Evolutionary conservation across 768 basidiomycete genomes (phyloP).

Genomic region (Hygrocybe punicea): DNA sequence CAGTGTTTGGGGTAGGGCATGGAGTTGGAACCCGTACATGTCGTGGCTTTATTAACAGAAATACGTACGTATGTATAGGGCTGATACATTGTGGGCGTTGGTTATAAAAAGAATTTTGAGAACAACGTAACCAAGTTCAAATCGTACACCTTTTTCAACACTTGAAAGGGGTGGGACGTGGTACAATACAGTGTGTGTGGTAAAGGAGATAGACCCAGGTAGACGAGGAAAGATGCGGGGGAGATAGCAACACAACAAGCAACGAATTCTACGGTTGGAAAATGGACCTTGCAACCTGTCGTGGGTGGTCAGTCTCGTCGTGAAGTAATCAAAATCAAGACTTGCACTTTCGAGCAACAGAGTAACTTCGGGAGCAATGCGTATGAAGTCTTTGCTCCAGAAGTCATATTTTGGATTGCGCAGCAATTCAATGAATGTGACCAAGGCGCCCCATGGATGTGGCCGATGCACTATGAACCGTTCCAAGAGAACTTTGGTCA

Average conservation of each 20-base stretch:
- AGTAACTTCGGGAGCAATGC: slow-evolving; percentile 81
- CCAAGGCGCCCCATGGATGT: slow-evolving; percentile 93
- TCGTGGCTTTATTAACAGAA: slow-evolving; percentile 43
- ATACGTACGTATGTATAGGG: neutral
- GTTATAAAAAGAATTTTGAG: slow-evolving; percentile 6
- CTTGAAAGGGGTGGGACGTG: slow-evolving; percentile 52
- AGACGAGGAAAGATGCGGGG: slow-evolving; percentile 71
- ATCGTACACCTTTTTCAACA: slow-evolving; percentile 44
- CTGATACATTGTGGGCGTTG: slow-evolving; percentile 3
- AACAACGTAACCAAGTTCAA: slow-evolving; percentile 8
- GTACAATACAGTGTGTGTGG: slow-evolving; percentile 83
- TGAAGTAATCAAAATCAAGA: slow-evolving; percentile 12
- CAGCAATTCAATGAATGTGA: slow-evolving; percentile 91
- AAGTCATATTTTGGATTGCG: slow-evolving; percentile 88
- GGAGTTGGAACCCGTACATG: slow-evolving; percentile 47
- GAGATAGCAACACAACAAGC: slow-evolving; percentile 71
- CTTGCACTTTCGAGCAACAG: slow-evolving; percentile 80
- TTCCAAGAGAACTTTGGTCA: slow-evolving; percentile 88
- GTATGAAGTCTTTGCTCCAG: slow-evolving; percentile 85
- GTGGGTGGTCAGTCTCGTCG: neutral
- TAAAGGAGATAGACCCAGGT: slow-evolving; percentile 42
- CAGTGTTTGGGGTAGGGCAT: slow-evolving; percentile 37
- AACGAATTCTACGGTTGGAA: slow-evolving; percentile 71
- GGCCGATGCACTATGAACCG: slow-evolving; percentile 92
- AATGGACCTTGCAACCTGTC: slow-evolving; percentile 72